phyloP scores from a whole-genome alignment of 1,284 basidiomycete genomes.

The Microbotryomycetes sp. region DNA sequence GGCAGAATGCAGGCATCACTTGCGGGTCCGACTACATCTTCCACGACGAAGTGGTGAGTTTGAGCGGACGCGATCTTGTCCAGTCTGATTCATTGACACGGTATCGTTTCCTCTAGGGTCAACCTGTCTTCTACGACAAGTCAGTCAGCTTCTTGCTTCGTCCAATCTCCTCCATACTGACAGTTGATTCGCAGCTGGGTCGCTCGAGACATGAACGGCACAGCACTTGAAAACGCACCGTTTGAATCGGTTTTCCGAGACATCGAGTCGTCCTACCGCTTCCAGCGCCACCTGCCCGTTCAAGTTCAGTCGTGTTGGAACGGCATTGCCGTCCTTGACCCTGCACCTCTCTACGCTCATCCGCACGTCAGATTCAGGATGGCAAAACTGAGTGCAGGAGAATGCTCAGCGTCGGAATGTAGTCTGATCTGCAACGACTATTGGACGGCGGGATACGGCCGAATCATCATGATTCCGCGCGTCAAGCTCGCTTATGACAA shows the following conservation, averaged over 20 bases:
- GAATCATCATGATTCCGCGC: constrained; percentile 91
- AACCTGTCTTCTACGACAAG: constrained; percentile 93
- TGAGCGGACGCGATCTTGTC: background rate
- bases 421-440: constrained; percentile 80
- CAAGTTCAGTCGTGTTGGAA: constrained; percentile 98
- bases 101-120: constrained; percentile 44
- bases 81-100: background rate
- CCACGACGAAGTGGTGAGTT: constrained; percentile 71
- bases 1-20: constrained; percentile 90
- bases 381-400: constrained; percentile 67
- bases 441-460: constrained; percentile 64
- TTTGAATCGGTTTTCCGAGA: constrained; percentile 90
- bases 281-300: constrained; percentile 80
- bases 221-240: constrained; percentile 89
- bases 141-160: constrained; percentile 7
- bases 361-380: constrained; percentile 87
- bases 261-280: constrained; percentile 61
- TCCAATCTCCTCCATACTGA: background rate
- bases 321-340: constrained; percentile 85
- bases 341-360: constrained; percentile 80
- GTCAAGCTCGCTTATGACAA: constrained; percentile 91
- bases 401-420: constrained; percentile 90
- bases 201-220: constrained; percentile 91
- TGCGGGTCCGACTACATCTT: constrained; percentile 97
- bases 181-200: constrained; percentile 56